Conservation (phyloP, 345 rosid genomes). For the Pseudoturritis turrita region DNA sequence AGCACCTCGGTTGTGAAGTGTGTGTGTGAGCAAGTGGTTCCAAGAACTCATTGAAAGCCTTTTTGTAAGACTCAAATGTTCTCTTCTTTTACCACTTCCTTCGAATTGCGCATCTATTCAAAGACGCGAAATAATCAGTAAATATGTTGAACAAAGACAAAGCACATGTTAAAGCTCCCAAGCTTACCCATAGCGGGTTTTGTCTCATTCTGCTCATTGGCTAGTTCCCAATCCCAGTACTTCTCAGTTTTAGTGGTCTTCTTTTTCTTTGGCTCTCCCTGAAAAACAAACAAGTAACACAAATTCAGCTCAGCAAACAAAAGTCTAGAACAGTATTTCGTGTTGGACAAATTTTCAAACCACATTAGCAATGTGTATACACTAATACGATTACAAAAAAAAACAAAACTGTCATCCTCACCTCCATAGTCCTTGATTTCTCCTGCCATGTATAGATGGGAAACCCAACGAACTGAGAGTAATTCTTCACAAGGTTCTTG, state of each 20-base stretch:
- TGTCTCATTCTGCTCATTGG: slow-evolving; percentile 89
- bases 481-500: slow-evolving; percentile 87
- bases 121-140: neutral
- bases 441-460: slow-evolving; percentile 96
- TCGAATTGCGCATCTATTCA: slow-evolving; percentile 74
- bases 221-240: slow-evolving; percentile 98
- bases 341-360: neutral
- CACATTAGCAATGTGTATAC: neutral
- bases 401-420: slow-evolving; percentile 24
- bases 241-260: slow-evolving; percentile 92
- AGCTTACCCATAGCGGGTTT: slow-evolving; percentile 95
- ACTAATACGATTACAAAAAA: neutral
- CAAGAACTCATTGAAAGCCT: slow-evolving; percentile 85
- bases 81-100: slow-evolving; percentile 79
- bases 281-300: slow-evolving; percentile 20
- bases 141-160: neutral
- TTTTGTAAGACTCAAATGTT: slow-evolving; percentile 89
- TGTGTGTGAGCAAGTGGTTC: slow-evolving; percentile 79
- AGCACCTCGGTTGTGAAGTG: slow-evolving; percentile 93
- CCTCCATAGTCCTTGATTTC: slow-evolving; percentile 92
- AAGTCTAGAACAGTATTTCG: neutral
- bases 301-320: neutral
- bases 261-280: slow-evolving; percentile 79
- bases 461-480: slow-evolving; percentile 95
- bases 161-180: neutral